These are phyloP conservation scores for Yamadazyma atmosphaerica DNA, from an alignment of 1,139 yeast genomes.

Conservation along the genomic window DNA sequence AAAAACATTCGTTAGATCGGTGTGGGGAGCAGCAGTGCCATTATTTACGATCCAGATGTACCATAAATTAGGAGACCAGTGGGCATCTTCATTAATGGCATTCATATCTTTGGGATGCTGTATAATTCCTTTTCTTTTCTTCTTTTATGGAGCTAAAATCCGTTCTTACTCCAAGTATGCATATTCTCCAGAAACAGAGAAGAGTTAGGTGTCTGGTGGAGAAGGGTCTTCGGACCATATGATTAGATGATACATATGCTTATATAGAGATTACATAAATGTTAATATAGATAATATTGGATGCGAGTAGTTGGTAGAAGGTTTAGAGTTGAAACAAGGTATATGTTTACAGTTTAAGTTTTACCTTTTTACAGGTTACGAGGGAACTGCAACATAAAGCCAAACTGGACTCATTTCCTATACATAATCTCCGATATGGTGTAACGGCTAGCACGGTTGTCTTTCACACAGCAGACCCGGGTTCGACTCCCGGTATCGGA, in stretches of 20 bases:
- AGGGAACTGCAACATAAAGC: too few relatives aligned
- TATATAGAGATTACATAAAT: too few relatives aligned
- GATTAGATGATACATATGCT: too few relatives aligned
- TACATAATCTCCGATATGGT: conserved; percentile 56
- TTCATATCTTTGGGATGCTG: conserved; percentile 38
- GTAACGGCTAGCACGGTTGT: conserved; percentile 84
- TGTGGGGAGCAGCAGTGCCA: conserved; percentile 76
- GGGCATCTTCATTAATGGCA: conserved; percentile 71
- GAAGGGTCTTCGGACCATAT: too few relatives aligned
- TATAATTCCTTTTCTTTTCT: conserved; percentile 59
- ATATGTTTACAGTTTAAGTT: too few relatives aligned
- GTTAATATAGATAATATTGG: too few relatives aligned
- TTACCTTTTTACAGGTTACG: too few relatives aligned
- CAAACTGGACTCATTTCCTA: too few relatives aligned
- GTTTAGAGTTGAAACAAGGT: too few relatives aligned
- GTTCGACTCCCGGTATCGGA: conserved; percentile 84
- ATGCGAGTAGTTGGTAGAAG: too few relatives aligned
- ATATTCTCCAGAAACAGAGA: conserved; percentile 19
- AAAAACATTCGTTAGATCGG: conserved; percentile 63
- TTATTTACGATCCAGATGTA: conserved; percentile 79
- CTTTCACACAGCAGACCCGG: conserved; percentile 82
- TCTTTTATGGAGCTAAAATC: conserved; percentile 52
- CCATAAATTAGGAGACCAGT: conserved; percentile 64
- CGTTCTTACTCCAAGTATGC: conserved; percentile 55
- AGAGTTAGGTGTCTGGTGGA: too few relatives aligned